Evolutionary conservation across 495 filamentous ascomycete genomes (phyloP).

Genomic region (Hypoxylon cercidicola): DNA sequence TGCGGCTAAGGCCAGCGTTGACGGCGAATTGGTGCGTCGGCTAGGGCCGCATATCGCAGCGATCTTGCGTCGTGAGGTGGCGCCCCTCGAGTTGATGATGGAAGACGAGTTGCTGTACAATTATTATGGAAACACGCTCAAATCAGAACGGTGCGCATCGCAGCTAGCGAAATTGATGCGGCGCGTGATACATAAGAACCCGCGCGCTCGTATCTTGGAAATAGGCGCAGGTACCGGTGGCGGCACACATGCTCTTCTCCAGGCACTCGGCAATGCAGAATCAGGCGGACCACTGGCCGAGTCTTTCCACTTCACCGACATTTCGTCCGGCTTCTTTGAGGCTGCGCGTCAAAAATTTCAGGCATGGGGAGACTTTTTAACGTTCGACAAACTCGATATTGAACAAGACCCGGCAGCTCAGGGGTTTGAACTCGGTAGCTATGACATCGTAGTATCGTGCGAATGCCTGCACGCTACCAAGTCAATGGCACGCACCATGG

Average conservation of each 20-base stretch:
- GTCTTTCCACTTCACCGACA: conserved; percentile 62
- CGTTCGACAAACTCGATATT: conserved; percentile 40
- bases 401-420: conserved; percentile 52
- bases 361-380: conserved; percentile 39
- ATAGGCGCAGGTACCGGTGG: conserved; percentile 65
- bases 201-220: conserved; percentile 59
- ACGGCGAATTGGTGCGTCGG: conserved; percentile 11
- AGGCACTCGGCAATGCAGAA: conserved; percentile 36
- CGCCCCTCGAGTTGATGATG: conserved; percentile 51
- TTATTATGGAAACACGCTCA: conserved; percentile 47
- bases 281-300: conserved; percentile 45
- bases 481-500: conserved; percentile 28
- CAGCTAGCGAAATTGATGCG: conserved; percentile 23
- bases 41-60: conserved; percentile 45
- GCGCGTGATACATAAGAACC: conserved; percentile 42
- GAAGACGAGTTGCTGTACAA: conserved; percentile 49
- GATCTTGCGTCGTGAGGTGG: conserved; percentile 49
- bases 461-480: conserved; percentile 52
- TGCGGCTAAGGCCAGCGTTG: conserved; percentile 4
- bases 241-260: conserved; percentile 50
- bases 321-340: conserved; percentile 56
- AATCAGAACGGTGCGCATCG: conserved; percentile 35
- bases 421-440: conserved; percentile 49
- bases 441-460: conserved; percentile 57
- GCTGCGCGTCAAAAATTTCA: conserved; percentile 50